phyloP scores from a whole-genome alignment of 306 rosid genomes.

The Pyrus communis region DNA sequence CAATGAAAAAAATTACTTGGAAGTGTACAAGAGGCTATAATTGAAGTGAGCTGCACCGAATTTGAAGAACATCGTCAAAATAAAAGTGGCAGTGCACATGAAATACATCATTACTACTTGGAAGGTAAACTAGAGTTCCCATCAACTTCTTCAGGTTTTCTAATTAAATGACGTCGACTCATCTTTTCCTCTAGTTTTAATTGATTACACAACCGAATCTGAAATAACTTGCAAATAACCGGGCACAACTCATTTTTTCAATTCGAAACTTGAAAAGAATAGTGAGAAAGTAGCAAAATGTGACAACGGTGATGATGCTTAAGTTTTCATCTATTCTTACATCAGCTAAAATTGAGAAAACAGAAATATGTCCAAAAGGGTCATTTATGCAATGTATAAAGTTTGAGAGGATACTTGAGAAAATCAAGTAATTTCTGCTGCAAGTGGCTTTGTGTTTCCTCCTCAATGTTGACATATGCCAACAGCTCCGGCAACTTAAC shows the following conservation, averaged over 20 bases:
- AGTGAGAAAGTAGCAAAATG: background rate
- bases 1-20: background rate
- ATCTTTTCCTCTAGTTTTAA: background rate
- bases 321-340: background rate
- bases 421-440: slow-evolving; percentile 74
- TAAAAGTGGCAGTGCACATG: background rate
- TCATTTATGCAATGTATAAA: background rate
- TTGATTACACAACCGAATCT: background rate
- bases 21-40: background rate
- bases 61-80: background rate
- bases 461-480: slow-evolving; percentile 82
- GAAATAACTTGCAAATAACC: background rate
- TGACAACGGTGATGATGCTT: background rate
- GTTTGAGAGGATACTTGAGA: slow-evolving; percentile 45
- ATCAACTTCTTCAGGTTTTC: background rate
- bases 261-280: background rate
- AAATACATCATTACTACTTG: background rate
- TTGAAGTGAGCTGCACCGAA: background rate
- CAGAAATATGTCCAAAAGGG: background rate
- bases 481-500: slow-evolving; percentile 94
- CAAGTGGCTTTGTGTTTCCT: slow-evolving; percentile 65
- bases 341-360: background rate
- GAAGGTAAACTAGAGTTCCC: background rate
- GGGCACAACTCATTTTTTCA: background rate
- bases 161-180: background rate